phyloP scores from a whole-genome alignment of 2,329 filamentous ascomycete genomes.

The Chrysoporthe cubensis region DNA sequence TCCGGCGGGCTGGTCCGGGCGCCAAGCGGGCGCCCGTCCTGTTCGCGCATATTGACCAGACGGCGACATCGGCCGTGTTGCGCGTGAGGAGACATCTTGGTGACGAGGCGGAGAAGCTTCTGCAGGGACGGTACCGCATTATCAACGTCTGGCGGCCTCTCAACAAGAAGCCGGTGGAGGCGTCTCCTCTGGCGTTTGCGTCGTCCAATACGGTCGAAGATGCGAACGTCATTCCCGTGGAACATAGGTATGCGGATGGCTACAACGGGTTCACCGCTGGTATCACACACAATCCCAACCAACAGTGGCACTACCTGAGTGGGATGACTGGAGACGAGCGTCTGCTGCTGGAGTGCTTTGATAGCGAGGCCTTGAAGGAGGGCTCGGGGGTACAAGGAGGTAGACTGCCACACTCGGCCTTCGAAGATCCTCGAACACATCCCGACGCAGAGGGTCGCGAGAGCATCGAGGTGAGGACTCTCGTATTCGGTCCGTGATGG shows the following conservation, averaged over 20 bases:
- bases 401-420: constrained; percentile 74
- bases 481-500: constrained; percentile 73
- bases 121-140: constrained; percentile 74
- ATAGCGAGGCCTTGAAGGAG: constrained; percentile 61
- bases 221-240: constrained; percentile 69
- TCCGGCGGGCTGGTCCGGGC: constrained; percentile 66
- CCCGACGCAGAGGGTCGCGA: constrained; percentile 73
- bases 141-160: constrained; percentile 84
- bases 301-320: constrained; percentile 80
- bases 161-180: constrained; percentile 61
- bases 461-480: constrained; percentile 85
- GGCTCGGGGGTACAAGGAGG: constrained; percentile 56
- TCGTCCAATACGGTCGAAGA: constrained; percentile 65
- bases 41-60: constrained; percentile 84
- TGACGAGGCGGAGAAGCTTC: constrained; percentile 67
- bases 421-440: constrained; percentile 73
- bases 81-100: constrained; percentile 70
- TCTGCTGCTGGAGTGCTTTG: constrained; percentile 79
- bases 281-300: constrained; percentile 62
- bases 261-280: constrained; percentile 76
- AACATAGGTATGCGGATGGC: constrained; percentile 71
- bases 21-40: constrained; percentile 71
- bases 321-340: constrained; percentile 76
- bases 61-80: constrained; percentile 63
- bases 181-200: constrained; percentile 70